Conservation (phyloP, 1,139 yeast species). For the Suhomyces yuchorum region DNA sequence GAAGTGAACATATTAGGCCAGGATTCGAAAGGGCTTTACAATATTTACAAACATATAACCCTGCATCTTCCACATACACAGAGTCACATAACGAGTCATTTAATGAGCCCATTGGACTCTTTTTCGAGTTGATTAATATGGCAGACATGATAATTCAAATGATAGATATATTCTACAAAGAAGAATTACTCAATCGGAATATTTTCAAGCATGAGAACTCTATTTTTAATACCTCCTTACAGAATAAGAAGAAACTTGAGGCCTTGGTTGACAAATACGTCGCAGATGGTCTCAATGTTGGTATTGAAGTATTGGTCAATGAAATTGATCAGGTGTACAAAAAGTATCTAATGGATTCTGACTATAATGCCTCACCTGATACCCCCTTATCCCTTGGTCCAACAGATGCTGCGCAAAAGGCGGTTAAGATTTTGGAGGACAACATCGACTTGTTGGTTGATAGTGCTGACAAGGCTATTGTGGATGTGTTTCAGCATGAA, state of each 20-base stretch:
- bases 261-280: conserved; percentile 81
- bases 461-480: conserved; percentile 82
- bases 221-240: conserved; percentile 76
- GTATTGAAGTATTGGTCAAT: conserved; percentile 82
- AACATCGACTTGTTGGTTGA: conserved; percentile 78
- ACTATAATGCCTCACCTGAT: conserved; percentile 36
- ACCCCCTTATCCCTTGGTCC: conserved; percentile 46
- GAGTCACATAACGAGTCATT: conserved; percentile 30
- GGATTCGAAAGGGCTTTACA: conserved; percentile 83
- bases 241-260: conserved; percentile 79
- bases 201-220: conserved; percentile 72
- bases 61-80: conserved; percentile 37
- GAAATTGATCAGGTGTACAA: conserved; percentile 57
- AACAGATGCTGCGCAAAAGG: conserved; percentile 67
- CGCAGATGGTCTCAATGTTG: conserved; percentile 88
- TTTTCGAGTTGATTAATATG: conserved; percentile 86
- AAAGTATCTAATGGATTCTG: conserved; percentile 28
- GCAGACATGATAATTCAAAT: conserved; percentile 93
- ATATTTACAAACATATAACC: conserved; percentile 71
- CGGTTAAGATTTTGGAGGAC: conserved; percentile 63
- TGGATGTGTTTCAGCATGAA: conserved; percentile 93
- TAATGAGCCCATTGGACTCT: conserved; percentile 82
- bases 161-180: conserved; percentile 87
- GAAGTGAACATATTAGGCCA: conserved; percentile 68
- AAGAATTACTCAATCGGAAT: conserved; percentile 67